Evolutionary conservation across 768 basidiomycete species (phyloP), one percentile per base, ranked within the genome.

Genomic region (Boletus reticulatus): DNA sequence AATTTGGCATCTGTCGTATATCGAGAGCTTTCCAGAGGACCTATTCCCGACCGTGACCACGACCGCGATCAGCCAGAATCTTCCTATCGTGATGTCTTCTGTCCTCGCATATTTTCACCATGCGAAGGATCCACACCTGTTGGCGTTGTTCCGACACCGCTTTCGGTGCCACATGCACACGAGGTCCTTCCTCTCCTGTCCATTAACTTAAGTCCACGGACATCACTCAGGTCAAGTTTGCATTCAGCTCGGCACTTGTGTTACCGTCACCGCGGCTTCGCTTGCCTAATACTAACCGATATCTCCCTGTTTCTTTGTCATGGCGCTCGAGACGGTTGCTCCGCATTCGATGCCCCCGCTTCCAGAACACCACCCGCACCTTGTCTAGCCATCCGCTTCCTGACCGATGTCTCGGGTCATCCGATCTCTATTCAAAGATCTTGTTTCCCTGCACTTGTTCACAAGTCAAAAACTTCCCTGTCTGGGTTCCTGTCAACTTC

Each of bases 161-260:
- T 55, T 67, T 63, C 14, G 57, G 69, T 70, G 65, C 60, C 59
- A 72, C 72, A 72, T 72, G 66, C 56, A 67, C 70, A 65, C 67
- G 66, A 67, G 68, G 68, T 58, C 58, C 61, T 70, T 72, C 71
- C 70, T 62, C 61, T 69, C 67, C 63, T 63, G 65, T 69, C 61
- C 52, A 70, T 70, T 70, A 71, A 72, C 72, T 71, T 72, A 72
- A 72, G 62, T 72, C 70, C 70, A 73, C 70, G 70, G 70, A 73
- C 70, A 72, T 71, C 65, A 61, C 63, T 56, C 64, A 62, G 62
- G 55, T 67, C 54, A 53, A 59, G 63, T 60, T 44, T 67, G 56
- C 60, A 63, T 55, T 55, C 48, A 71, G 66, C 62, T 71, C 70
- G 71, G 71, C 71, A 71, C 61, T 58, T 59, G 66, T 59, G 51